phyloP scores from a whole-genome alignment of 2,329 filamentous ascomycete genomes.

The Venturia effusa region DNA sequence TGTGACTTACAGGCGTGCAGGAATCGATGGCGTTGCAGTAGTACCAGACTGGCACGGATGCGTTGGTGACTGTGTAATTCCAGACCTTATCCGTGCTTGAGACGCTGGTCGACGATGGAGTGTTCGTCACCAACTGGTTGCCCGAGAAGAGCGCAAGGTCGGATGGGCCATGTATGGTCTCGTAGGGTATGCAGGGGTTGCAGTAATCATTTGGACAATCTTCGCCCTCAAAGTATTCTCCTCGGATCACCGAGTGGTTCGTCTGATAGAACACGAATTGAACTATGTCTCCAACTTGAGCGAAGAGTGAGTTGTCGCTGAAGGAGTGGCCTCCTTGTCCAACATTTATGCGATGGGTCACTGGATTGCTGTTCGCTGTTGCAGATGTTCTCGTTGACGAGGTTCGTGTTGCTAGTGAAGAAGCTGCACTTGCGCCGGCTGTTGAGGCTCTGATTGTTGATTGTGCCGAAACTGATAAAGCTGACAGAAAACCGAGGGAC shows the following conservation, averaged over 20 bases:
- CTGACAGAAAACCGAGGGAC: background rate
- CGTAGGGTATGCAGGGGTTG: conserved; percentile 22
- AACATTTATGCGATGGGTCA: conserved; percentile 20
- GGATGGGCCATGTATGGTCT: conserved; percentile 9
- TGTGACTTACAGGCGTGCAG: conserved; percentile 36
- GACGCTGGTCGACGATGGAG: background rate
- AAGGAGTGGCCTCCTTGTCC: conserved; percentile 17
- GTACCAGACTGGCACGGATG: conserved; percentile 25
- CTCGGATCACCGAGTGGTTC: conserved; percentile 25
- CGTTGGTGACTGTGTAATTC: conserved; percentile 25
- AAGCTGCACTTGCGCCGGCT: background rate
- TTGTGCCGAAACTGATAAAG: background rate
- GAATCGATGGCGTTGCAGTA: conserved; percentile 48
- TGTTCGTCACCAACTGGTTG: conserved; percentile 6
- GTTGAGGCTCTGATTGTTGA: background rate
- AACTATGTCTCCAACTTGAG: conserved; percentile 21
- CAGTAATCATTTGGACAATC: conserved; percentile 12
- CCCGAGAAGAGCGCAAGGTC: conserved; percentile 8
- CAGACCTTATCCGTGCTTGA: conserved; percentile 12
- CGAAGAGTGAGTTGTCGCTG: conserved; percentile 19
- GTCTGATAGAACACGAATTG: conserved; percentile 22
- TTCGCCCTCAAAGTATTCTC: conserved; percentile 15
- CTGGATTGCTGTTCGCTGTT: background rate
- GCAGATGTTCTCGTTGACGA: background rate
- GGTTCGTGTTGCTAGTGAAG: background rate